Evolutionary conservation across 208 protist genomes (phyloP).

Genomic region (Wallacemonas sp.): DNA sequence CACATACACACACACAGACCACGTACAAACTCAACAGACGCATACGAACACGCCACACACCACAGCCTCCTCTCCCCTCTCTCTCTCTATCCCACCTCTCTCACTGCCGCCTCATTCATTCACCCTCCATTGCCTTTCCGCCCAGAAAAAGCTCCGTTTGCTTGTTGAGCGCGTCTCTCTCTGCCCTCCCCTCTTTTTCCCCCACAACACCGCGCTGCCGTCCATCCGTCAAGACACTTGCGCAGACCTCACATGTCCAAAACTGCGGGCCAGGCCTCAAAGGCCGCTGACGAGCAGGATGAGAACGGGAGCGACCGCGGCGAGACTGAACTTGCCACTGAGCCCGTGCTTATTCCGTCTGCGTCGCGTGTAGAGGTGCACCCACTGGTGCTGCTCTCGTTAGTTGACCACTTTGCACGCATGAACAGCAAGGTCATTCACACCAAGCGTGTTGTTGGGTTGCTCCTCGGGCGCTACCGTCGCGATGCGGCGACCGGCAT

Average conservation of each 20-base stretch:
- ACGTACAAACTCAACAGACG: slow-evolving; percentile 9
- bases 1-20: slow-evolving; percentile 4
- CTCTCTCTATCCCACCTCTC: too few relatives aligned
- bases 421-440: slow-evolving; percentile 89
- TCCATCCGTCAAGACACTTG: too few relatives aligned
- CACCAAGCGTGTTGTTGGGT: slow-evolving; percentile 96
- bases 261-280: background rate
- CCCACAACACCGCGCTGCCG: too few relatives aligned
- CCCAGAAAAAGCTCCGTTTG: too few relatives aligned
- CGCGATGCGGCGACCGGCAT: slow-evolving; percentile 30
- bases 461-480: slow-evolving; percentile 94
- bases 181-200: too few relatives aligned
- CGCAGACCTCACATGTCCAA: too few relatives aligned
- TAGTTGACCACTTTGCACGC: slow-evolving; percentile 99
- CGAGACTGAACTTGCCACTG: slow-evolving; percentile 9
- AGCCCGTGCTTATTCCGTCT: slow-evolving; percentile 37
- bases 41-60: slow-evolving; percentile 4
- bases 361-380: slow-evolving; percentile 95
- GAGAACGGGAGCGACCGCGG: background rate
- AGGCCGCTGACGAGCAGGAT: background rate
- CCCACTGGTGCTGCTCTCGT: slow-evolving; percentile 97
- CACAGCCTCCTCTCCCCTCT: slow-evolving; percentile 5
- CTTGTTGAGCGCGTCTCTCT: too few relatives aligned
- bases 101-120: too few relatives aligned
- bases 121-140: too few relatives aligned